Conservation (phyloP, 306 rosid species). For the cucumber (Cucumis sativus) region DNA sequence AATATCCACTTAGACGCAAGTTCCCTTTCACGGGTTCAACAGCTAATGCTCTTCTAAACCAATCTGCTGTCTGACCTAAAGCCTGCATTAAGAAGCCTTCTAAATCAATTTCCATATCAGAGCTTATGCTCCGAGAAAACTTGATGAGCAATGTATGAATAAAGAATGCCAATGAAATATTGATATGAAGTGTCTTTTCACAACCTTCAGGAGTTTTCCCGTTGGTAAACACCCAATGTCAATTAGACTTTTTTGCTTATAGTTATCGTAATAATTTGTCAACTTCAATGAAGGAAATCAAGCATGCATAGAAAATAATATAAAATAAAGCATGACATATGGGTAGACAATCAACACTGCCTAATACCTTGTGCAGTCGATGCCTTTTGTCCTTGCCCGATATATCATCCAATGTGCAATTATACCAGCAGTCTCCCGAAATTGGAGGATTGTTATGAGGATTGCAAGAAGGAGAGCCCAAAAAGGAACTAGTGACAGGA, state of each 20-base stretch:
- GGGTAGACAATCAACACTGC: not conserved
- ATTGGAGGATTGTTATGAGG: conserved; percentile 69
- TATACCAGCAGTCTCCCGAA: conserved; percentile 95
- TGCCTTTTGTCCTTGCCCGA: conserved; percentile 73
- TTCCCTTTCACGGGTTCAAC: conserved; percentile 97
- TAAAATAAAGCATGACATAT: not conserved
- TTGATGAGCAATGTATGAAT: not conserved
- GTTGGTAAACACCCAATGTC: not conserved
- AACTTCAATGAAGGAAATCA: not conserved
- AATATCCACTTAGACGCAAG: conserved; percentile 89
- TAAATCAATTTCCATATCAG: conserved; percentile 9
- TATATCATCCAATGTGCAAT: conserved; percentile 85
- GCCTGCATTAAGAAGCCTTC: conserved; percentile 45
- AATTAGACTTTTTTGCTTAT: not conserved
- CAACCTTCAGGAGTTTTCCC: not conserved
- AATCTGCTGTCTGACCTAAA: conserved; percentile 84
- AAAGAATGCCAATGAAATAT: not conserved
- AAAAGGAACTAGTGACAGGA: conserved; percentile 30
- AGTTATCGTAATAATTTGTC: not conserved
- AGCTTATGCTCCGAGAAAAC: not conserved
- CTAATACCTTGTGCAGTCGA: conserved; percentile 75
- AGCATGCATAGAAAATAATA: conserved; percentile 4
- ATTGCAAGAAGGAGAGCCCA: conserved; percentile 62
- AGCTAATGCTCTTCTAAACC: conserved; percentile 88
- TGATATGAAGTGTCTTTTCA: not conserved